Percentiles rank a stretch among this genome's conserved stretches.
Evolutionary conservation across 2,329 filamentous ascomycete genomes (phyloP).

Genomic region (Fusarium tanahbumbuense): DNA sequence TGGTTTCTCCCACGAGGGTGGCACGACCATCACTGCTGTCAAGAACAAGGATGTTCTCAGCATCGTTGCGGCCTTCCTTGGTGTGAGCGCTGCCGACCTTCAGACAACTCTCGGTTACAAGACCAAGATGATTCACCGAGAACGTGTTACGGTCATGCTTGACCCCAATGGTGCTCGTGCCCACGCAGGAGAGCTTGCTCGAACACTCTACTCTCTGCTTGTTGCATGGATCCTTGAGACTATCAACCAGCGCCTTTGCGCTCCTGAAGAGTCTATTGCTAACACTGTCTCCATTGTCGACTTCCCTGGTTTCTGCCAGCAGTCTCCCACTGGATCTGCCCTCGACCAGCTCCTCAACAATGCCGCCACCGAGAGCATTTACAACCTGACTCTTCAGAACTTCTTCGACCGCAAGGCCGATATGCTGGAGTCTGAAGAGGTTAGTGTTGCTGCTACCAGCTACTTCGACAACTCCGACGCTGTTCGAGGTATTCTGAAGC

Average conservation of each 20-base stretch:
- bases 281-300: slow-evolving; percentile 97
- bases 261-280: slow-evolving; percentile 84
- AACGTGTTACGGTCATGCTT: slow-evolving; percentile 98
- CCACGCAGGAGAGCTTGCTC: slow-evolving; percentile 93
- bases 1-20: slow-evolving; percentile 95
- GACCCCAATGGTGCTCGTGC: slow-evolving; percentile 89
- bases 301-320: slow-evolving; percentile 93
- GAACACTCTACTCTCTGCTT: slow-evolving; percentile 91
- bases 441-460: slow-evolving; percentile 88
- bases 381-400: slow-evolving; percentile 92
- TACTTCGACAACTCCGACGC: slow-evolving; percentile 99
- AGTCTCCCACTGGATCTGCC: slow-evolving; percentile 82
- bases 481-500: slow-evolving; percentile 89
- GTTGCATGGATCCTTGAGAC: slow-evolving; percentile 94
- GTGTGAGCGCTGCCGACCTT: slow-evolving; percentile 81
- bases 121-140: slow-evolving; percentile 94
- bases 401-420: slow-evolving; percentile 97
- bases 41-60: slow-evolving; percentile 92
- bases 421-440: slow-evolving; percentile 92
- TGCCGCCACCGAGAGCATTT: slow-evolving; percentile 89
- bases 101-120: slow-evolving; percentile 94
- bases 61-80: slow-evolving; percentile 93
- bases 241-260: slow-evolving; percentile 90
- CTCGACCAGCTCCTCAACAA: slow-evolving; percentile 96
- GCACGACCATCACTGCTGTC: slow-evolving; percentile 84